Base-by-base conservation (phyloP, 768 basidiomycete genomes). In the Tricholoma hemisulphureum region DNA sequence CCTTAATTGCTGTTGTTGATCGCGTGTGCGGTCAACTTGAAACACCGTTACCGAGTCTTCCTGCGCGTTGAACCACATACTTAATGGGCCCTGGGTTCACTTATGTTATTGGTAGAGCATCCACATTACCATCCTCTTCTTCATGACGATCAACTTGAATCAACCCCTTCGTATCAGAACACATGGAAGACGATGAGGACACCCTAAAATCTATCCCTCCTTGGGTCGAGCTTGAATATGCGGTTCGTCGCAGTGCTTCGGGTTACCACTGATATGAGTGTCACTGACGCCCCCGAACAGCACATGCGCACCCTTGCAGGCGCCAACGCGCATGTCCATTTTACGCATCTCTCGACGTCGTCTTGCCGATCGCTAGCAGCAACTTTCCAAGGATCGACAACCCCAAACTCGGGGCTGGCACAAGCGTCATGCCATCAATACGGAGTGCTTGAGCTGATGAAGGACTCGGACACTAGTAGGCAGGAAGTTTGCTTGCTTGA, bases 171-270 rank as follows among this genome's bases (percentile, higher is more conserved):
- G 57, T 13, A 39, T 55, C 66, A 93, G 94, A 95, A 62, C 93
- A 95, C 68, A 94, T 98, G 89, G 95, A 98, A 69, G 93, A 95
- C 51, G 95, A 98, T 68, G 95, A 95, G 58, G 78, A 82, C 13
- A 82, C 82, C 0, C 77, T 85, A 1, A 83, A 81, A 62, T 79
- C 88, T 3, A 82, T 93, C 39, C 91, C 91, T 20, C 85, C 83
- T 13, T 98, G 96, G 96, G 95, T 98, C 29, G 83, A 89, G 63
- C 83, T 98, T 48, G 96, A 98, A 79, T 98, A 95, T 69, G 80
- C 81, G 65, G 93, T 91, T 57, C 59, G 81, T 75, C n/a, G 46
- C 49, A 21, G 48, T 28, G 6, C 37, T 26, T n/a, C n/a, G n/a
- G n/a, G n/a, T n/a, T 51, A 28, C 46, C 61, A 45, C 32, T 54